phyloP scores from a whole-genome alignment of 2,329 filamentous ascomycete species.

The Paecilomyces variotii region DNA sequence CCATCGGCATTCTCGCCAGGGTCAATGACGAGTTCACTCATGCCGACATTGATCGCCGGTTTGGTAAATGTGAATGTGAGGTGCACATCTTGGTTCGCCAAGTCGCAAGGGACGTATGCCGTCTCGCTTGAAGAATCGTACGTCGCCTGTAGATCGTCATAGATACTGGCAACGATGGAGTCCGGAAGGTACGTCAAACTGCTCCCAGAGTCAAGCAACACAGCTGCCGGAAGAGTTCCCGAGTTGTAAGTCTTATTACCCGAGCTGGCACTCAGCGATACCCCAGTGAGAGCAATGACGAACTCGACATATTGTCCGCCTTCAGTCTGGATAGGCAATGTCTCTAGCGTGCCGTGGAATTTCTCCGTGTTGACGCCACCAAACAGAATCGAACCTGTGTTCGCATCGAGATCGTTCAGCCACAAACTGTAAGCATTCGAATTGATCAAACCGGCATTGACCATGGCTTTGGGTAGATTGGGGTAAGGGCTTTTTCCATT shows the following conservation, averaged over 20 bases:
- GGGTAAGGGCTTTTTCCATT: slow-evolving; percentile 47
- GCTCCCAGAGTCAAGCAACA: slow-evolving; percentile 33
- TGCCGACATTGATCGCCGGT: slow-evolving; percentile 46
- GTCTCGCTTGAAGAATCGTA: slow-evolving; percentile 48
- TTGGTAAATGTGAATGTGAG: slow-evolving; percentile 52
- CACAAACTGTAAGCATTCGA: slow-evolving; percentile 67
- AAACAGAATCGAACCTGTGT: slow-evolving; percentile 62
- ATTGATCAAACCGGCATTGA: slow-evolving; percentile 51
- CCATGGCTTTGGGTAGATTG: slow-evolving; percentile 62
- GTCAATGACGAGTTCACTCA: slow-evolving; percentile 50
- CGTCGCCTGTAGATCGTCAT: slow-evolving; percentile 49
- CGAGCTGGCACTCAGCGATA: slow-evolving; percentile 35
- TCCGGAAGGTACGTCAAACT: slow-evolving; percentile 33
- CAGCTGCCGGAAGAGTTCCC: slow-evolving; percentile 30
- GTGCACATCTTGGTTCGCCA: slow-evolving; percentile 41
- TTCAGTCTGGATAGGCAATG: slow-evolving; percentile 56
- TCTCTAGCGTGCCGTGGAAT: slow-evolving; percentile 55
- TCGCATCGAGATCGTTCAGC: slow-evolving; percentile 63
- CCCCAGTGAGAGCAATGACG: slow-evolving; percentile 58
- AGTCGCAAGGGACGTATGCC: slow-evolving; percentile 47
- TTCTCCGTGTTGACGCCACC: slow-evolving; percentile 64
- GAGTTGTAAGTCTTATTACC: slow-evolving; percentile 21
- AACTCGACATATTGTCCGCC: slow-evolving; percentile 53
- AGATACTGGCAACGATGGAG: slow-evolving; percentile 40
- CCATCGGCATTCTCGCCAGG: slow-evolving; percentile 22